Evolutionary conservation across 2,329 filamentous ascomycete species (phyloP).

Genomic region (Pseudocercospora musae): DNA sequence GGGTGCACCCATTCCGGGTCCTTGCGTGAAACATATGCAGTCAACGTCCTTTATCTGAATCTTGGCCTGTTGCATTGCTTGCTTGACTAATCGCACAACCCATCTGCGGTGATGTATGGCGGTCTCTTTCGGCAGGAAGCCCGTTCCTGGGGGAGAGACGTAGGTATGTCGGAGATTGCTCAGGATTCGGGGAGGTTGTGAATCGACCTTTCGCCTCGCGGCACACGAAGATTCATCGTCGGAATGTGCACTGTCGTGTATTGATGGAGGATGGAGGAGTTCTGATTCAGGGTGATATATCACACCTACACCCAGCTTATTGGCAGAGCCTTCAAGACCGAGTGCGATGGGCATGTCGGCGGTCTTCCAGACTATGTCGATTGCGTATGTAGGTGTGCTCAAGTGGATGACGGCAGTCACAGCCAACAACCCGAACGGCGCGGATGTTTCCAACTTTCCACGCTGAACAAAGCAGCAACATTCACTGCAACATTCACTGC

Average conservation of each 20-base stretch:
- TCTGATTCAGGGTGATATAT: slow-evolving; percentile 67
- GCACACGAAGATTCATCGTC: slow-evolving; percentile 27
- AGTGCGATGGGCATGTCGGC: slow-evolving; percentile 56
- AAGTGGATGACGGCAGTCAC: no score
- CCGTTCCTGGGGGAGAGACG: slow-evolving; percentile 83
- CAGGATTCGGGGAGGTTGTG: slow-evolving; percentile 64
- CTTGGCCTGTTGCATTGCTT: slow-evolving; percentile 69
- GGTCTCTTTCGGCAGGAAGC: slow-evolving; percentile 95
- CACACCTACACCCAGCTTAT: slow-evolving; percentile 93
- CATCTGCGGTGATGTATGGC: slow-evolving; percentile 84
- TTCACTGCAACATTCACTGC: neutral
- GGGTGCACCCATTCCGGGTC: slow-evolving; percentile 94
- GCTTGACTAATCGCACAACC: slow-evolving; percentile 77
- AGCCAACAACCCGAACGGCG: neutral
- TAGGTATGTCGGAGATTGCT: slow-evolving; percentile 95
- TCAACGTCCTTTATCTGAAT: slow-evolving; percentile 65
- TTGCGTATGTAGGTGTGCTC: no score
- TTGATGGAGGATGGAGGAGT: slow-evolving; percentile 26
- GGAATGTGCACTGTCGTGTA: slow-evolving; percentile 36
- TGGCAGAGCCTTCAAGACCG: slow-evolving; percentile 88
- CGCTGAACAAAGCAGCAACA: neutral
- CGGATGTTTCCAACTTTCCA: neutral
- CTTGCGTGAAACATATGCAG: slow-evolving; percentile 93
- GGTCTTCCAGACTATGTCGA: neutral
- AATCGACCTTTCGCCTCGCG: slow-evolving; percentile 20